Conservation (phyloP, 176 grass and related monocot species). For the Lolium multiflorum region DNA sequence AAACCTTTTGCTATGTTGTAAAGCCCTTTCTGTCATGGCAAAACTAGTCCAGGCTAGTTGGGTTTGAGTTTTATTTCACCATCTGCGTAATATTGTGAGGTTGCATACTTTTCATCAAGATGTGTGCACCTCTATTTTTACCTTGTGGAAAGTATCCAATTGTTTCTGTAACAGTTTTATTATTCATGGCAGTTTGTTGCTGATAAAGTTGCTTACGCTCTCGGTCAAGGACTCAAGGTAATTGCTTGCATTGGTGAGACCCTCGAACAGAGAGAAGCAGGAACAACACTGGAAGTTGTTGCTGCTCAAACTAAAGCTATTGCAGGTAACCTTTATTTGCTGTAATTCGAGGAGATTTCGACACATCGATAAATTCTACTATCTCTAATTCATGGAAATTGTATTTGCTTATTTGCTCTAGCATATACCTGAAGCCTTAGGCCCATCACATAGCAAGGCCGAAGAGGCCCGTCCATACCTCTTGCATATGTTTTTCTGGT, state of each 20-base stretch:
- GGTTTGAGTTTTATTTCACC: background rate
- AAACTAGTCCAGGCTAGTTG: background rate
- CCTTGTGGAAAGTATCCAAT: background rate
- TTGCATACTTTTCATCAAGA: background rate
- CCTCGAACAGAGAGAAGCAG: constrained; percentile 81
- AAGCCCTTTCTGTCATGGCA: background rate
- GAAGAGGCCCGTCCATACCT: background rate
- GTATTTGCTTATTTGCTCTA: background rate
- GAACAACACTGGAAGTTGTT: constrained; percentile 74
- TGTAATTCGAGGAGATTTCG: constrained; percentile 26
- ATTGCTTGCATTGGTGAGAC: constrained; percentile 97
- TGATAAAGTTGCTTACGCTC: constrained; percentile 87
- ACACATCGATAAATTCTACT: background rate
- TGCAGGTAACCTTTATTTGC: constrained; percentile 49
- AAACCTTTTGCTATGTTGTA: background rate
- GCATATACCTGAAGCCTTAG: background rate
- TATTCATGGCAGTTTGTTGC: constrained; percentile 66
- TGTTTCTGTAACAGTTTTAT: constrained; percentile 19
- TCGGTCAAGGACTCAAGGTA: constrained; percentile 81
- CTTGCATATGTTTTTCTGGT: background rate
- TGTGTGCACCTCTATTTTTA: background rate
- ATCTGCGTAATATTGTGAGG: background rate
- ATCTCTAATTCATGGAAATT: background rate
- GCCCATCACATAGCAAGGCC: background rate
- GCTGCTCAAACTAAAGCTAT: constrained; percentile 84